phyloP scores from a whole-genome alignment of 129 eudicot species.

The Artemisia tridentata region DNA sequence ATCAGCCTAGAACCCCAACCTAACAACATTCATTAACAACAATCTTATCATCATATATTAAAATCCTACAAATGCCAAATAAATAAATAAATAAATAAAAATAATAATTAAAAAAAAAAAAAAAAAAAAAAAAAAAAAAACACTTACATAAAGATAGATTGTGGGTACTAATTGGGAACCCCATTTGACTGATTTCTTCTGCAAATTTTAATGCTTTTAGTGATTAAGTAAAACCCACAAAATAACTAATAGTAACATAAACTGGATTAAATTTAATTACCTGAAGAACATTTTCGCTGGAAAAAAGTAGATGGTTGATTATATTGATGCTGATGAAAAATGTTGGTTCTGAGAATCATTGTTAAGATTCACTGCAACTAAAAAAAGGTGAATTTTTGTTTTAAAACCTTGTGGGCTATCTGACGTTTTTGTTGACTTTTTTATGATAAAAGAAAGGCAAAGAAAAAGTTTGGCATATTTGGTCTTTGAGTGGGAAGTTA shows the following conservation, averaged over 20 bases:
- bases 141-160: constrained; percentile 12
- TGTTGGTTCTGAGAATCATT: constrained; percentile 15
- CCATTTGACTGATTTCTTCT: constrained; percentile 10
- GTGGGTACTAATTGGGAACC: constrained; percentile 18
- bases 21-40: constrained; percentile 18
- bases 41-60: background rate
- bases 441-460: no score
- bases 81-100: no score
- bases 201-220: no score
- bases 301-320: constrained; percentile 6
- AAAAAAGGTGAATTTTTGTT: no score
- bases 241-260: no score
- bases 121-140: background rate
- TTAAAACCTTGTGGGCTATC: no score
- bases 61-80: background rate
- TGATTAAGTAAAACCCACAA: no score
- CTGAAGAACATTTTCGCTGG: constrained; percentile 29
- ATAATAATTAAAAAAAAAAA: no score
- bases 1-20: constrained; percentile 42
- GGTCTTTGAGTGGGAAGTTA: no score
- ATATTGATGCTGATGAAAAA: background rate
- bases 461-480: no score
- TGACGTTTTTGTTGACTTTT: no score
- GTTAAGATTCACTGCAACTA: constrained; percentile 4
- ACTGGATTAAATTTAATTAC: constrained; percentile 8